Evolutionary conservation across 345 rosid species (phyloP).

Genomic region (Lepidium sativum): DNA sequence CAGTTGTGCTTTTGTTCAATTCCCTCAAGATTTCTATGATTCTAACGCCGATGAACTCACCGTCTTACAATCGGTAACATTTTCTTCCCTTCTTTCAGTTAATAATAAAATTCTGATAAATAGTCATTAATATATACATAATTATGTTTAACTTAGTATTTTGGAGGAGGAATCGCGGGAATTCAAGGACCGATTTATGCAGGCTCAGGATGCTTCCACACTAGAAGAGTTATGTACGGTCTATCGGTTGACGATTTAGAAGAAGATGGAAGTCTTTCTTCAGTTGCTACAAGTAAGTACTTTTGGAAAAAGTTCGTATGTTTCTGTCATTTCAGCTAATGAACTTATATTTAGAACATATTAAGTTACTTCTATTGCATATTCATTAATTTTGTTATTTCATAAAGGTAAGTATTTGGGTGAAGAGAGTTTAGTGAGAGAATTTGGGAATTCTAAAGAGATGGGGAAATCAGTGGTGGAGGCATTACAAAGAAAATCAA

Average conservation of each 20-base stretch:
- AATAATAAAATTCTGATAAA: too few relatives aligned
- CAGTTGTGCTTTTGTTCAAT: conserved; percentile 38
- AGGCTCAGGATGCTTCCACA: conserved; percentile 52
- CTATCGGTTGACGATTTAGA: conserved; percentile 20
- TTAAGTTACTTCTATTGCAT: too few relatives aligned
- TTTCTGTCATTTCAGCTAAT: too few relatives aligned
- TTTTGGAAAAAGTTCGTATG: too few relatives aligned
- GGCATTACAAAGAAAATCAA: conserved; percentile 34
- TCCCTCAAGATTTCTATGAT: conserved; percentile 39
- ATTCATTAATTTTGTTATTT: too few relatives aligned
- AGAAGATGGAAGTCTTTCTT: neutral
- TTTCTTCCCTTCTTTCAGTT: too few relatives aligned
- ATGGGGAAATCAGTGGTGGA: conserved; percentile 25
- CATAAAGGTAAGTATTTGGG: conserved; percentile 8
- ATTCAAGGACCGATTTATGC: conserved; percentile 38
- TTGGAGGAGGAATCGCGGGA: conserved; percentile 34
- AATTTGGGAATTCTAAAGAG: conserved; percentile 43
- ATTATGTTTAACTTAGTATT: neutral
- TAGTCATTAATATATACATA: too few relatives aligned
- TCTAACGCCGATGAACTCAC: conserved; percentile 17
- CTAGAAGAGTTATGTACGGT: conserved; percentile 50
- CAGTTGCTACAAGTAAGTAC: neutral
- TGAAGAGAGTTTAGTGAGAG: neutral
- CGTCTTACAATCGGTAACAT: neutral
- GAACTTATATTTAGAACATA: too few relatives aligned